Conservation (phyloP, 148 eudicot genomes). For the Oxyria digyna region DNA sequence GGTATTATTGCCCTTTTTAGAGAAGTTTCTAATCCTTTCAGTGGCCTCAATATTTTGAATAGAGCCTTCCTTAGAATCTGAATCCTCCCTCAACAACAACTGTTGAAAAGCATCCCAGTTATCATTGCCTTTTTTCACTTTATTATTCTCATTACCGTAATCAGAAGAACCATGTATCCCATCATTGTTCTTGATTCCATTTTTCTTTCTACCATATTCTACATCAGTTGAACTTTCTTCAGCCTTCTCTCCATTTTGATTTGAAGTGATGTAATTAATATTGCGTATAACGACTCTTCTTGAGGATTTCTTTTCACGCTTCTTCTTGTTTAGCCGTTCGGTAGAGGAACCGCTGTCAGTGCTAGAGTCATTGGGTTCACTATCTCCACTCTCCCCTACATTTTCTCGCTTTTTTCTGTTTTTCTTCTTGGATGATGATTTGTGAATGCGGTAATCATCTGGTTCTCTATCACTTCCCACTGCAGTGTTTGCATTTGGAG, state of each 20-base stretch:
- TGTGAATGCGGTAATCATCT: slow-evolving; percentile 21
- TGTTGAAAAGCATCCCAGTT: slow-evolving; percentile 76
- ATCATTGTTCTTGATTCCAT: slow-evolving; percentile 24
- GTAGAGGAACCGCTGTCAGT: slow-evolving; percentile 36
- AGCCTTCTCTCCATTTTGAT: slow-evolving; percentile 34
- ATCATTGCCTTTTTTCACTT: slow-evolving; percentile 28
- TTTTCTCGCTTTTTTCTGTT: slow-evolving; percentile 25
- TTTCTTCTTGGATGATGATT: slow-evolving; percentile 39
- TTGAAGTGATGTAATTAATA: slow-evolving; percentile 62
- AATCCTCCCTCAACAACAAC: slow-evolving; percentile 56
- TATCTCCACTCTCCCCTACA: slow-evolving; percentile 18
- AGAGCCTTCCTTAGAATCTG: slow-evolving; percentile 24
- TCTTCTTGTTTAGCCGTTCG: slow-evolving; percentile 29
- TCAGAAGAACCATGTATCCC: slow-evolving; percentile 15
- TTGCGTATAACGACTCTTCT: slow-evolving; percentile 67
- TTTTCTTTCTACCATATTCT: slow-evolving; percentile 29
- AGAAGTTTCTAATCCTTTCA: slow-evolving; percentile 19
- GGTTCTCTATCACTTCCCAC: slow-evolving; percentile 26
- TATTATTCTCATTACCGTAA: slow-evolving; percentile 15
- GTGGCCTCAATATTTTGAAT: slow-evolving; percentile 25
- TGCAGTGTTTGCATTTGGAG: slow-evolving; percentile 32
- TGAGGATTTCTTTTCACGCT: slow-evolving; percentile 40
- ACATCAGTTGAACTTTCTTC: slow-evolving; percentile 43
- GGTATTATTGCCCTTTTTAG: slow-evolving; percentile 23
- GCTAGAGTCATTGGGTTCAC: slow-evolving; percentile 35